These are phyloP conservation scores for Gentiana dahurica DNA, from an alignment of 257 asterid genomes.

Conservation along the genomic window DNA sequence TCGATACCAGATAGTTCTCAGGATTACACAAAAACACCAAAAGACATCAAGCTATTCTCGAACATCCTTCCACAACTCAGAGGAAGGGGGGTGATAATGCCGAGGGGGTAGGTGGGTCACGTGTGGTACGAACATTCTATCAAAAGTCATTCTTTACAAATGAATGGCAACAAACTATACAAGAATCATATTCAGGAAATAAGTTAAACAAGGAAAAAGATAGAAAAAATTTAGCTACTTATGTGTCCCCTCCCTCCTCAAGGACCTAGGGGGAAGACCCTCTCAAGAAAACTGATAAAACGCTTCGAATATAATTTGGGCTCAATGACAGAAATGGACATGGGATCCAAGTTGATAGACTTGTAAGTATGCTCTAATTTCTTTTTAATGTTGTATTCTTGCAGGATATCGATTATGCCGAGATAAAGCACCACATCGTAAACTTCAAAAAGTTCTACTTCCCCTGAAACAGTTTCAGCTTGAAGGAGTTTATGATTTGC, in stretches of 20 bases:
- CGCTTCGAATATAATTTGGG: conserved; percentile 68
- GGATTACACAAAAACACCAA: too few species aligned
- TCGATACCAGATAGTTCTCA: too few species aligned
- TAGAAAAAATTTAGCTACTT: conserved; percentile 73
- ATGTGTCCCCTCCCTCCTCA: conserved; percentile 37
- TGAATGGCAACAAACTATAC: too few species aligned
- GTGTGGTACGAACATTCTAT: too few species aligned
- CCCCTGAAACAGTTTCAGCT: conserved; percentile 41
- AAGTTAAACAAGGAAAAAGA: too few species aligned
- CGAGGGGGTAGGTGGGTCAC: too few species aligned
- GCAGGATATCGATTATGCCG: conserved; percentile 82
- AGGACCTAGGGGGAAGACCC: conserved; percentile 52
- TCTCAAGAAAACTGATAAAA: conserved; percentile 53
- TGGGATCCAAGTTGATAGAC: conserved; percentile 58
- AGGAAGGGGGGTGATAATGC: too few species aligned
- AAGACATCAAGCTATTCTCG: too few species aligned
- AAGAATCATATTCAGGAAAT: too few species aligned
- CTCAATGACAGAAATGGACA: conserved; percentile 63
- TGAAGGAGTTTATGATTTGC: conserved; percentile 58
- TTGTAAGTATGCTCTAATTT: conserved; percentile 61
- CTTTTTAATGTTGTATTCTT: conserved; percentile 78
- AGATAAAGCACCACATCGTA: conserved; percentile 88
- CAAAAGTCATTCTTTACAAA: too few species aligned
- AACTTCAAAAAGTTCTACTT: conserved; percentile 80
- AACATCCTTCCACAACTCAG: too few species aligned